These are phyloP conservation scores for Bisporella sp. DNA, from an alignment of 2,329 filamentous ascomycete genomes.

Conservation along the genomic window DNA sequence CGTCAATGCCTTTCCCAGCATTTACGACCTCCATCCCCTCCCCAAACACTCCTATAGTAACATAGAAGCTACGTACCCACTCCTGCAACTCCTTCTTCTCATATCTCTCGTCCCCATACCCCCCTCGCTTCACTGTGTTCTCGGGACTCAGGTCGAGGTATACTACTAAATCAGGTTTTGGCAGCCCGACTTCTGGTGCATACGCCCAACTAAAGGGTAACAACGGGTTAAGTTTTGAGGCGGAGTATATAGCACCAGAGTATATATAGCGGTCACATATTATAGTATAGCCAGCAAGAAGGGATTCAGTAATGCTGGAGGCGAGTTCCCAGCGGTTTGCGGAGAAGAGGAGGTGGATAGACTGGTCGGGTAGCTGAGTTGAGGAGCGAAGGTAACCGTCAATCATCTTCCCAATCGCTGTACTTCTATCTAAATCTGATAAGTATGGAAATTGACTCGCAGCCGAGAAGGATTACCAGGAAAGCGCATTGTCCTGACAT, in stretches of 20 bases:
- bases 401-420: conserved; percentile 62
- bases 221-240: conserved; percentile 70
- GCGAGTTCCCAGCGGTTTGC: conserved; percentile 63
- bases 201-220: conserved; percentile 75
- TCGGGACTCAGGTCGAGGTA: conserved; percentile 78
- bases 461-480: conserved; percentile 42
- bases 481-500: conserved; percentile 56
- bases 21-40: conserved; percentile 46
- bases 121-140: conserved; percentile 68
- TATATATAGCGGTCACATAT: conserved; percentile 93
- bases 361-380: conserved; percentile 58
- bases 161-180: conserved; percentile 77
- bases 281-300: conserved; percentile 64
- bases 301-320: conserved; percentile 38
- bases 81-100: conserved; percentile 79
- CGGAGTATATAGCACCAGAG: conserved; percentile 87
- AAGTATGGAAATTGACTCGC: background rate
- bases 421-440: conserved; percentile 49
- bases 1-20: conserved; percentile 47
- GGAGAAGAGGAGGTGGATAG: conserved; percentile 66
- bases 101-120: conserved; percentile 84
- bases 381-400: conserved; percentile 56
- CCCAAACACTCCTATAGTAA: conserved; percentile 36
- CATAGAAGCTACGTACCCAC: conserved; percentile 70
- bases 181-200: conserved; percentile 77